Base-by-base conservation (phyloP, 78 protist species). In the Dictyostelium firmibasis region DNA sequence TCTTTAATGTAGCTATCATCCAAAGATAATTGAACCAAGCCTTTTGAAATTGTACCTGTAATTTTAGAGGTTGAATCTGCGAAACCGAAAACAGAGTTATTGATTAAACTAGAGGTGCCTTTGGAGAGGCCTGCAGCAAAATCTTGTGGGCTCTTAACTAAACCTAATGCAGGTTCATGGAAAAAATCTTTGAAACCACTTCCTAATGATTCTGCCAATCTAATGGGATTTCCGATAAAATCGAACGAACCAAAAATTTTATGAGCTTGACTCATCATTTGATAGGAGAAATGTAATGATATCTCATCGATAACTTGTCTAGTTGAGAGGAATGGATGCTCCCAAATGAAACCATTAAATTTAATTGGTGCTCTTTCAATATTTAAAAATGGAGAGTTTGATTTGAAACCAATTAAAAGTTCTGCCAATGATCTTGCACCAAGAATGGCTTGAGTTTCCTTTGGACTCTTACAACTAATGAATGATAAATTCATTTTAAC, bases 181-280 rank as follows among this genome's bases (percentile, higher is more conserved):
- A 96, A 96, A 84, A 96, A 96, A 53, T 95, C 97, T 47, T 62
- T 62, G 57, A 96, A 81, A 10, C 97, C 97, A 53, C 83, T 86
- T 31, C 97, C 92, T 1, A 91, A 44, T 25, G 87, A 76, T 57
- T 96, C 91, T 0, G 93, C 89, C 18, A 96, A 67, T 23, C 89
- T 9, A 43, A 92, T 85, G 14, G 97, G 97, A 75, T 88, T 89
- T 3, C 97, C 97, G 50, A 96, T 74, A 13, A 81, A 81, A 79
- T 91, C 95, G 20, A 96, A 85, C 4, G 86, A 64, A 38, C 94
- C 94, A 53, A 96, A 81, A 3, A 92, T 79, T 31, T 85, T 89
- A 86, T 91, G 92, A 14, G 64, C 70, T 64, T 96, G 91, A 25
- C 84, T 84, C 93, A 84, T 72, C 83, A 78, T 41, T 38, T 78